Evolutionary conservation across 2,329 filamentous ascomycete species (phyloP).

Genomic region (Pseudogymnoascus sp.): DNA sequence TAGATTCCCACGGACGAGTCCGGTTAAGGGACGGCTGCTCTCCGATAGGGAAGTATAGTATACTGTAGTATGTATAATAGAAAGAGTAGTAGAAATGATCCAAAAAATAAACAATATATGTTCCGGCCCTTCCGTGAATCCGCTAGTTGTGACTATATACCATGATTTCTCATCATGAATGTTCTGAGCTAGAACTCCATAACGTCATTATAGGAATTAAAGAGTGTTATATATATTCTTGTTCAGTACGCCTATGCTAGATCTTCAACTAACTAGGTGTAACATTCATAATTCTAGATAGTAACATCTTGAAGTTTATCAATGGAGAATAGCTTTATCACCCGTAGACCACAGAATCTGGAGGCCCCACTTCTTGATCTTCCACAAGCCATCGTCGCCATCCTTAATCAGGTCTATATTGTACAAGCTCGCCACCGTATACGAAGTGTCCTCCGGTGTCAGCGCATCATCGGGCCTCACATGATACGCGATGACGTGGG

Average conservation of each 20-base stretch:
- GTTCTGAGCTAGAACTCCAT: not conserved
- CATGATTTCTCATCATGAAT: not conserved
- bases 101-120: not conserved
- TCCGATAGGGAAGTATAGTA: not conserved
- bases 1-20: not conserved
- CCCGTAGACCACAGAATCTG: constrained; percentile 28
- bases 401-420: constrained; percentile 26
- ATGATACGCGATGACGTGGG: constrained; percentile 24
- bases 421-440: constrained; percentile 25
- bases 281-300: not conserved
- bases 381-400: constrained; percentile 27
- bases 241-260: not conserved
- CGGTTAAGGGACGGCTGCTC: not conserved
- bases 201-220: not conserved
- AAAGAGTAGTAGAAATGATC: not conserved
- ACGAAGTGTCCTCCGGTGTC: constrained; percentile 18
- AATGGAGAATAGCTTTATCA: constrained; percentile 14
- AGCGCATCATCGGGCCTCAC: constrained; percentile 22
- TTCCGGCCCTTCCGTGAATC: not conserved
- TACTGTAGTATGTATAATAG: not conserved
- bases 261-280: not conserved
- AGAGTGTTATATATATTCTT: not conserved
- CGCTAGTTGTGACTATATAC: too few relatives aligned
- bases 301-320: not conserved
- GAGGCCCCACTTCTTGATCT: constrained; percentile 26